Percentiles rank a stretch among this genome's conserved stretches.
Conservation (phyloP, 2,329 filamentous ascomycete genomes). For the Arthroderma uncinatum region DNA sequence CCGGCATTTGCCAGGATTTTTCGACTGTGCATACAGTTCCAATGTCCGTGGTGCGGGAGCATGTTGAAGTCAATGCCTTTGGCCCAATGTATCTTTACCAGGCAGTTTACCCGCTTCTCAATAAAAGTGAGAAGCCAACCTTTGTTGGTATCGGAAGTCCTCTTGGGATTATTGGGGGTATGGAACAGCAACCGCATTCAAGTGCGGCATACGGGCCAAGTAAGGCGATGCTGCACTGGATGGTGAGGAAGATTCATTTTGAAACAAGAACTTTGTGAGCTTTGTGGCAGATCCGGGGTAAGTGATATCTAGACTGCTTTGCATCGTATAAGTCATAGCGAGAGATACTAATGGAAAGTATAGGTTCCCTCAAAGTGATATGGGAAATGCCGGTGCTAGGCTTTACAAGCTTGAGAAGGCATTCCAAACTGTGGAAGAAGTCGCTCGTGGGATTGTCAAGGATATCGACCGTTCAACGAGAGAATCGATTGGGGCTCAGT, state of each 20-base stretch:
- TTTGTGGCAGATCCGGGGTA: not conserved
- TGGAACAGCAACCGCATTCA: not conserved
- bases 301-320: not conserved
- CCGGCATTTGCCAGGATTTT: constrained; percentile 28
- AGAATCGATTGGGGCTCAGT: no score
- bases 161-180: not conserved
- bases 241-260: not conserved
- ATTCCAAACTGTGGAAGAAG: no score
- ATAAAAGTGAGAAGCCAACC: constrained; percentile 11
- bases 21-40: constrained; percentile 13
- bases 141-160: not conserved
- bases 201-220: not conserved
- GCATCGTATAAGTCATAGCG: no score
- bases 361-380: no score
- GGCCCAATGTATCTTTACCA: constrained; percentile 38
- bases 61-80: constrained; percentile 27
- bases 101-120: constrained; percentile 33
- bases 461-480: no score
- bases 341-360: no score
- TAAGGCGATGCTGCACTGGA: not conserved
- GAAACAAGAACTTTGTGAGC: not conserved
- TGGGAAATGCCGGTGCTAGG: no score
- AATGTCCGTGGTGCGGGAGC: constrained; percentile 17
- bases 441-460: no score
- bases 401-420: no score